Conservation (phyloP, 768 basidiomycete species). For the Podaxis carcinomalis region DNA sequence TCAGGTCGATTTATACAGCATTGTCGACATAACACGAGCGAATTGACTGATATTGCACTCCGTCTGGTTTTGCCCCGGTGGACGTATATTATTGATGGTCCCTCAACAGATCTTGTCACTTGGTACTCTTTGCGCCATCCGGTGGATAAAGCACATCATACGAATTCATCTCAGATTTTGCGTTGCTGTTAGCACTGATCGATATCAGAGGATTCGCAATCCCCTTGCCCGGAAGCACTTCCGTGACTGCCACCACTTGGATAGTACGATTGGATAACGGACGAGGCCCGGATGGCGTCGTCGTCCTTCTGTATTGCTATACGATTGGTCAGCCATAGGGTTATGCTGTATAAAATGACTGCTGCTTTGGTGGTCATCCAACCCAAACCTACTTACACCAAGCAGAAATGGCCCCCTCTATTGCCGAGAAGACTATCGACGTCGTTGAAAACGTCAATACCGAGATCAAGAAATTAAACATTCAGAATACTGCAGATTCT, state of each 20-base stretch:
- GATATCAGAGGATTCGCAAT: neutral
- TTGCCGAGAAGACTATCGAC: constrained; percentile 19
- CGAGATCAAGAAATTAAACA: constrained; percentile 14
- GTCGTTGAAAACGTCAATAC: constrained; percentile 10
- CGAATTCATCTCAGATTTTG: neutral
- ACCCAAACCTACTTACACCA: neutral
- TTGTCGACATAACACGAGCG: neutral
- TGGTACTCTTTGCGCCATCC: neutral
- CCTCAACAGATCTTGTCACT: neutral
- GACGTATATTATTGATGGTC: neutral
- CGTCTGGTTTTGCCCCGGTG: neutral
- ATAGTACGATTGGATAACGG: neutral
- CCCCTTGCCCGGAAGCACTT: neutral
- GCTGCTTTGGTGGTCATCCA: neutral
- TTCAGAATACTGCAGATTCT: constrained; percentile 12
- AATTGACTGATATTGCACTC: neutral
- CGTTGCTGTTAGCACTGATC: neutral
- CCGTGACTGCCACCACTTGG: neutral
- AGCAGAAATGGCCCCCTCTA: constrained; percentile 26
- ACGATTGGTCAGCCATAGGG: neutral
- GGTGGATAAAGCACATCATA: neutral
- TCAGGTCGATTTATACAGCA: neutral
- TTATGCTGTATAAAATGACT: neutral
- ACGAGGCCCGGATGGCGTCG: neutral
- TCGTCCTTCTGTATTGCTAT: neutral